A percentile compares a stretch with the other conserved stretches of the same genome.
These are phyloP conservation scores for Microbotryum silenes-acaulis DNA, from an alignment of 1,284 basidiomycete genomes.

Conservation along the genomic window DNA sequence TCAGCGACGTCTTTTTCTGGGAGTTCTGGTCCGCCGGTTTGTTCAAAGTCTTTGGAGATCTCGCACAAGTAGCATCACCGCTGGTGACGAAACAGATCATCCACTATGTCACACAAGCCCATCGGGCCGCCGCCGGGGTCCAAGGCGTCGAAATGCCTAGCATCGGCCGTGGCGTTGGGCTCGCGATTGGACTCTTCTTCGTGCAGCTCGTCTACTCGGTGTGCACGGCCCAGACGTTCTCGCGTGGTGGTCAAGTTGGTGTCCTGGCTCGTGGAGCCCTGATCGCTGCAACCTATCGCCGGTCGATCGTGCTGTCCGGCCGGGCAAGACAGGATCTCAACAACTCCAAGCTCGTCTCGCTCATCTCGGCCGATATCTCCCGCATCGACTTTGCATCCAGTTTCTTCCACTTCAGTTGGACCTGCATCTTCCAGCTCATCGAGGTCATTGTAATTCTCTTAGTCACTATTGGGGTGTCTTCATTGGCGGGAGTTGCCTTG, in stretches of 20 bases:
- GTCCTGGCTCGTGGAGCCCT: conserved; percentile 79
- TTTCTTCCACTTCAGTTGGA: conserved; percentile 47
- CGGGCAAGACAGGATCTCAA: conserved; percentile 65
- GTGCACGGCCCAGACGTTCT: conserved; percentile 25
- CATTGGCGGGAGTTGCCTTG: conserved; percentile 69
- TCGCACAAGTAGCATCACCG: conserved; percentile 59
- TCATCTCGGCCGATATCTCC: conserved; percentile 76
- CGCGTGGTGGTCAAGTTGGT: conserved; percentile 53
- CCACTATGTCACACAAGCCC: conserved; percentile 51
- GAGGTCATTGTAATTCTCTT: conserved; percentile 62
- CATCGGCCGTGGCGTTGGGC: conserved; percentile 63
- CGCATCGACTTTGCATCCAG: conserved; percentile 75
- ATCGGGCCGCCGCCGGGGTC: conserved; percentile 42
- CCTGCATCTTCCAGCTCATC: conserved; percentile 24
- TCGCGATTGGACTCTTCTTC: conserved; percentile 60
- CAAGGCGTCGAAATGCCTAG: conserved; percentile 53
- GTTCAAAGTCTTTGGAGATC: conserved; percentile 46
- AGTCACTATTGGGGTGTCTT: conserved; percentile 64
- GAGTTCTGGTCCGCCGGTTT: conserved; percentile 71
- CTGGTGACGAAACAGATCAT: conserved; percentile 66
- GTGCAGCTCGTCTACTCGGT: conserved; percentile 48
- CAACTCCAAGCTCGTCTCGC: conserved; percentile 79
- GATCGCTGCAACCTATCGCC: conserved; percentile 72
- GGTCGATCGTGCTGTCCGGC: conserved; percentile 49
- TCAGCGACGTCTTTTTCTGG: conserved; percentile 33